Percentiles rank a stretch among this genome's conserved stretches.
These are phyloP conservation scores for Alternaria dauci DNA, from an alignment of 2,329 filamentous ascomycete genomes.

Conservation along the genomic window DNA sequence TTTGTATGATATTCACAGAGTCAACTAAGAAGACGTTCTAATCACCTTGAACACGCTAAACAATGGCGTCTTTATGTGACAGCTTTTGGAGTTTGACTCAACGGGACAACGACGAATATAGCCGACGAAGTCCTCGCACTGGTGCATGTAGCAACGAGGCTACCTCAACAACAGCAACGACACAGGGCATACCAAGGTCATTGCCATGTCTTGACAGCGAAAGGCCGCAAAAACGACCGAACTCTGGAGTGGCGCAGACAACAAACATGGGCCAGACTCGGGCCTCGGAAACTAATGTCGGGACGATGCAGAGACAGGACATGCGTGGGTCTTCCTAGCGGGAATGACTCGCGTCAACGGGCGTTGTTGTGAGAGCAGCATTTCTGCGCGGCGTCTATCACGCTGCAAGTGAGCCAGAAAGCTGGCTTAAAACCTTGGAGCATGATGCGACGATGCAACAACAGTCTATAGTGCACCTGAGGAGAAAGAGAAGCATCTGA, in stretches of 20 bases:
- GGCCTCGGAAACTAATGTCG: slow-evolving; percentile 14
- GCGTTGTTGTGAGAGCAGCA: background rate
- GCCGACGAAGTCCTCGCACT: background rate
- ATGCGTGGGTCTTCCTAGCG: slow-evolving; percentile 14
- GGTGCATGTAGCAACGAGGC: background rate
- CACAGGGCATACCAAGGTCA: background rate
- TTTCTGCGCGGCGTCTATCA: fast-evolving
- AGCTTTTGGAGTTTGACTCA: no score
- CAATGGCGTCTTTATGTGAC: no score
- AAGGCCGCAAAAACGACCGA: background rate
- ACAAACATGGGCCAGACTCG: slow-evolving; percentile 1
- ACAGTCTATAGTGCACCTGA: background rate
- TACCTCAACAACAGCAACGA: background rate
- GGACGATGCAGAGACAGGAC: slow-evolving; percentile 5
- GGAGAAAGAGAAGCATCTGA: background rate
- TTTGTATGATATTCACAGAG: no score
- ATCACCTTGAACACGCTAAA: no score
- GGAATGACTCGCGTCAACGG: slow-evolving; percentile 12
- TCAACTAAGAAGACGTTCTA: no score
- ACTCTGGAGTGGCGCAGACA: background rate
- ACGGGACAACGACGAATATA: no score
- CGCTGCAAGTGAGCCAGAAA: fast-evolving
- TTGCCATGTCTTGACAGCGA: background rate
- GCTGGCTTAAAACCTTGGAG: background rate
- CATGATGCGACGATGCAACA: fast-evolving